These are phyloP conservation scores for Syzygium grande DNA, from an alignment of 345 rosid species.

Conservation along the genomic window DNA sequence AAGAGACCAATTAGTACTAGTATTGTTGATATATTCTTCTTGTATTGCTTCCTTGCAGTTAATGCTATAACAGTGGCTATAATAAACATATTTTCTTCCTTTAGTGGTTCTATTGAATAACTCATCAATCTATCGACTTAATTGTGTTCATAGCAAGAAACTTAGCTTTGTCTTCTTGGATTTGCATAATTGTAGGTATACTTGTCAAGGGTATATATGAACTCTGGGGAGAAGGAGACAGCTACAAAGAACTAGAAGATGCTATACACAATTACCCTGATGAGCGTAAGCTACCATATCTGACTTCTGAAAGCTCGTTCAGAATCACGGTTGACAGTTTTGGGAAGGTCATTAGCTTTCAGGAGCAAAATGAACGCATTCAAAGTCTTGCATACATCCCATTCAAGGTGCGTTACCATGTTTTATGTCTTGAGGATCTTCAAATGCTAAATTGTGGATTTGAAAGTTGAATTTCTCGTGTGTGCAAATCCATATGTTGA, in stretches of 20 bases:
- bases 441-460: not conserved
- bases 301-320: constrained; percentile 48
- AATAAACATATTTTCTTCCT: not conserved
- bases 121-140: not conserved
- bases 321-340: constrained; percentile 76
- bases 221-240: constrained; percentile 90
- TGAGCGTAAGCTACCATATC: constrained; percentile 60
- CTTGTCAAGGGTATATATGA: constrained; percentile 95
- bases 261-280: constrained; percentile 61
- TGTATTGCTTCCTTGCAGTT: not conserved
- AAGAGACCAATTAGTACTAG: not conserved
- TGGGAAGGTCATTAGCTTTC: constrained; percentile 64
- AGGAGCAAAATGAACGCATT: constrained; percentile 76
- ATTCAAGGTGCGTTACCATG: constrained; percentile 41
- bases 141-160: not conserved
- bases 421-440: not conserved
- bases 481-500: not conserved
- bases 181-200: constrained; percentile 35
- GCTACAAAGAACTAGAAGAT: constrained; percentile 62
- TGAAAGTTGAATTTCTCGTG: not conserved
- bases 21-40: not conserved
- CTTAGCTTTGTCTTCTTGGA: not conserved
- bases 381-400: constrained; percentile 59
- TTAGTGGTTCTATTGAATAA: not conserved
- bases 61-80: not conserved